A percentile compares a stretch with the other conserved stretches of the same genome.
Conservation (phyloP, 2,329 filamentous ascomycete species). For the Colletotrichum caudatum region DNA sequence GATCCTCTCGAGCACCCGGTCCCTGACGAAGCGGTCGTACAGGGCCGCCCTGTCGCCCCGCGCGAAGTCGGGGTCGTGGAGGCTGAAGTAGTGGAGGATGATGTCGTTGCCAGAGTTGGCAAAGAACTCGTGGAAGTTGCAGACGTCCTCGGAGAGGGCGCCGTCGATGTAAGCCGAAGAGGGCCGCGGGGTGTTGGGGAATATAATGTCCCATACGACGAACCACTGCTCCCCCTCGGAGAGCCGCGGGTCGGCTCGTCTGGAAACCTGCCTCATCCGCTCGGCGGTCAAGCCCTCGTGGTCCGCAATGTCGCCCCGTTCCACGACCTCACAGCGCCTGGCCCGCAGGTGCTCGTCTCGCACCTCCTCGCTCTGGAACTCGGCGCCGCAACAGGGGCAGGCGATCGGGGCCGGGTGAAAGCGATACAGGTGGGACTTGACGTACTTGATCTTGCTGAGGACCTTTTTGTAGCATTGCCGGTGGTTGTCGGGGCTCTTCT, state of each 20-base stretch:
- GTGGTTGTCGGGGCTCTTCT: conserved; percentile 46
- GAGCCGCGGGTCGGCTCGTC: conserved; percentile 39
- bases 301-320: not conserved
- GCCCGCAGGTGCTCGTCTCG: conserved; percentile 43
- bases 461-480: conserved; percentile 47
- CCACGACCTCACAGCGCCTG: conserved; percentile 24
- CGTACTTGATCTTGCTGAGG: conserved; percentile 47
- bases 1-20: conserved; percentile 14
- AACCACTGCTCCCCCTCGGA: conserved; percentile 48
- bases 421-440: conserved; percentile 48
- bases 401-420: conserved; percentile 47
- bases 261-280: conserved; percentile 43
- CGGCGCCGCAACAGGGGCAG: conserved; percentile 46
- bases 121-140: conserved; percentile 22
- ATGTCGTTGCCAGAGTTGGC: conserved; percentile 9
- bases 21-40: conserved; percentile 16
- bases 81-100: conserved; percentile 3
- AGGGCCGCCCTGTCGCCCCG: not conserved
- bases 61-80: not conserved
- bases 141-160: conserved; percentile 30
- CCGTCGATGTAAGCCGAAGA: conserved; percentile 45
- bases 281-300: conserved; percentile 21
- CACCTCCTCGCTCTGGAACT: conserved; percentile 43
- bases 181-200: conserved; percentile 43
- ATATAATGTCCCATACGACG: conserved; percentile 47